Percentiles rank a stretch among this genome's conserved stretches.
Conservation (phyloP, 345 rosid species). For the Eucalyptus marginata region DNA sequence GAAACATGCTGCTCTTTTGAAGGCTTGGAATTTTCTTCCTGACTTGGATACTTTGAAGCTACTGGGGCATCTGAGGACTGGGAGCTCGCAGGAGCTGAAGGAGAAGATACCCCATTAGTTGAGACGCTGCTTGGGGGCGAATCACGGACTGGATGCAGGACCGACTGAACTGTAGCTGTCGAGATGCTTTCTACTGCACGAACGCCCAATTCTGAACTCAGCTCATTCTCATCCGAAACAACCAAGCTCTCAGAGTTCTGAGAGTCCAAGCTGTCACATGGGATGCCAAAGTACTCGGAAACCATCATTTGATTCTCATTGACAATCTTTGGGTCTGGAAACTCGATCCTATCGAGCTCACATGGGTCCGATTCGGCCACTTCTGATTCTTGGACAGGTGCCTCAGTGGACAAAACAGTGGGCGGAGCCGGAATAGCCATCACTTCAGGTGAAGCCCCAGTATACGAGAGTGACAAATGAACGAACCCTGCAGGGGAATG, state of each 20-base stretch:
- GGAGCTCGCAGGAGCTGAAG: constrained; percentile 53
- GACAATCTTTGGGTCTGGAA: constrained; percentile 87
- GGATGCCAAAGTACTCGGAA: constrained; percentile 75
- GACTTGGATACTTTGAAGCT: neutral
- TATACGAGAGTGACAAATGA: constrained; percentile 66
- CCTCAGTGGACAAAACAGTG: constrained; percentile 23
- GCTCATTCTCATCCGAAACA: constrained; percentile 43
- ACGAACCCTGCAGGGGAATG: constrained; percentile 98
- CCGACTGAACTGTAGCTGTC: constrained; percentile 24
- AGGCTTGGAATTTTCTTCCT: constrained; percentile 19
- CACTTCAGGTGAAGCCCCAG: constrained; percentile 84
- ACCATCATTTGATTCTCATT: constrained; percentile 95
- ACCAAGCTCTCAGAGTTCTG: constrained; percentile 59
- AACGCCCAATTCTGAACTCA: constrained; percentile 27
- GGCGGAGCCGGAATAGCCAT: constrained; percentile 57
- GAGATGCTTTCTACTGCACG: constrained; percentile 37
- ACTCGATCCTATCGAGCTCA: constrained; percentile 81
- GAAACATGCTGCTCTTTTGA: constrained; percentile 35
- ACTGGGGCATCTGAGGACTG: constrained; percentile 32
- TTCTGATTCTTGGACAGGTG: constrained; percentile 23
- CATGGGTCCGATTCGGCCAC: constrained; percentile 30
- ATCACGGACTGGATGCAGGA: constrained; percentile 44
- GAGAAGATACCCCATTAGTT: constrained; percentile 65
- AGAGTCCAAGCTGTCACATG: constrained; percentile 45
- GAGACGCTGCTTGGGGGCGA: constrained; percentile 80